phyloP scores from a whole-genome alignment of 768 basidiomycete genomes.

The Naganishia vaughanmartiniae region DNA sequence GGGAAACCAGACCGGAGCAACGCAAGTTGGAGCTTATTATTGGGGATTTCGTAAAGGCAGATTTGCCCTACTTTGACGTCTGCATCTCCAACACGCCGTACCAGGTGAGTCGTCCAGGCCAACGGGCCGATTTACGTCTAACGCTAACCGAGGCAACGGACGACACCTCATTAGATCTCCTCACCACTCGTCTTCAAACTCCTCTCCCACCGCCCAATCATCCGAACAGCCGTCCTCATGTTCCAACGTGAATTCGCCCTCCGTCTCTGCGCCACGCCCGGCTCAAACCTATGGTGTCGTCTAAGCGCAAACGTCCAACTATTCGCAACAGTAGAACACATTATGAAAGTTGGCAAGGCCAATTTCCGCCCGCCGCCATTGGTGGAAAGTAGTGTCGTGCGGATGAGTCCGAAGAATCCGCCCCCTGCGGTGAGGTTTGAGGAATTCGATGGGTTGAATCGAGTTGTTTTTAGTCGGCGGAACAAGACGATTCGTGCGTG shows the following conservation, averaged over 20 bases:
- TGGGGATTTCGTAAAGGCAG: conserved; percentile 97
- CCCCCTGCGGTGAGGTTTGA: conserved; percentile 94
- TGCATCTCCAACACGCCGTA: conserved; percentile 99
- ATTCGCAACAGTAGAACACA: conserved; percentile 90
- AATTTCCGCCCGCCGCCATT: conserved; percentile 94
- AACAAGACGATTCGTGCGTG: conserved; percentile 88
- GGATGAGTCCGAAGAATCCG: conserved; percentile 86
- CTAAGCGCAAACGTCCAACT: conserved; percentile 95
- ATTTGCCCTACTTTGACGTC: conserved; percentile 95
- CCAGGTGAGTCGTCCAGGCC: conserved; percentile 57
- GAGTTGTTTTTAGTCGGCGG: conserved; percentile 82
- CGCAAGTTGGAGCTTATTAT: conserved; percentile 91
- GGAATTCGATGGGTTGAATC: conserved; percentile 91
- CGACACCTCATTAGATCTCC: conserved; percentile 63
- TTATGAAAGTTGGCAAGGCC: conserved; percentile 94
- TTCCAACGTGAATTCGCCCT: conserved; percentile 98
- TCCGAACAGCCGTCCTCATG: conserved; percentile 95
- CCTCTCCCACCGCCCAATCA: conserved; percentile 90
- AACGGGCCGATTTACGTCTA: not conserved
- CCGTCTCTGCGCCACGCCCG: conserved; percentile 80
- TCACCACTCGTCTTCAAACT: conserved; percentile 95
- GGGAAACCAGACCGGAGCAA: conserved; percentile 75
- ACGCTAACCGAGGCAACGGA: not conserved
- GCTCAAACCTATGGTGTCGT: conserved; percentile 83
- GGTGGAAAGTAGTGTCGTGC: conserved; percentile 89